A percentile compares a stretch with the other conserved stretches of the same genome.
phyloP scores from a whole-genome alignment of 192 early-diverging fungal species.

The Entomortierella lignicola region DNA sequence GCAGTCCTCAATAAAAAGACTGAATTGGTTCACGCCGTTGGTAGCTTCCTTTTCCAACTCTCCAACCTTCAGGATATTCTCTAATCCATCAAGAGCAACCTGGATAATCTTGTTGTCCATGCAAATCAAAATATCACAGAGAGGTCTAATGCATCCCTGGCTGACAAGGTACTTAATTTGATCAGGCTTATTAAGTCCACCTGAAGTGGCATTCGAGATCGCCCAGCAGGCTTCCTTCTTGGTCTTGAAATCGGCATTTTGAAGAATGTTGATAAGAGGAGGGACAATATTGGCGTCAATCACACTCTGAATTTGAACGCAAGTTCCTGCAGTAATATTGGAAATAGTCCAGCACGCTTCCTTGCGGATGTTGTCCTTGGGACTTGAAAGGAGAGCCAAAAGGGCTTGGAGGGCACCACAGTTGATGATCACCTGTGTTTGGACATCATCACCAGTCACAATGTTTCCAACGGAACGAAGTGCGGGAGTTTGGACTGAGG shows the following conservation, averaged over 20 bases:
- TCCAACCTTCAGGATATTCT: slow-evolving; percentile 98
- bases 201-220: slow-evolving; percentile 97
- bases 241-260: slow-evolving; percentile 95
- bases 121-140: slow-evolving; percentile 92
- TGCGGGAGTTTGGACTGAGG: slow-evolving; percentile 95
- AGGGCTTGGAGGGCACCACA: slow-evolving; percentile 87
- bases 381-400: slow-evolving; percentile 83
- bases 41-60: slow-evolving; percentile 81
- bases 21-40: slow-evolving; percentile 85
- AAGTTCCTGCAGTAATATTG: slow-evolving; percentile 98
- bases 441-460: slow-evolving; percentile 97
- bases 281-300: slow-evolving; percentile 97
- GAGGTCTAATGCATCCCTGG: slow-evolving; percentile 94
- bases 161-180: slow-evolving; percentile 95
- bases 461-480: slow-evolving; percentile 98
- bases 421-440: slow-evolving; percentile 97
- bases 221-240: slow-evolving; percentile 99
- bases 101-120: slow-evolving; percentile 98
- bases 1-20: slow-evolving; percentile 91
- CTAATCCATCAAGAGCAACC: slow-evolving; percentile 97
- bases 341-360: slow-evolving; percentile 99
- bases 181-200: slow-evolving; percentile 88
- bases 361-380: slow-evolving; percentile 97
- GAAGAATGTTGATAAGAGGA: slow-evolving; percentile 88
- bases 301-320: slow-evolving; percentile 94